These are phyloP conservation scores for Pilatotrama ljubarskyi DNA, from an alignment of 768 basidiomycete species.

Conservation along the genomic window DNA sequence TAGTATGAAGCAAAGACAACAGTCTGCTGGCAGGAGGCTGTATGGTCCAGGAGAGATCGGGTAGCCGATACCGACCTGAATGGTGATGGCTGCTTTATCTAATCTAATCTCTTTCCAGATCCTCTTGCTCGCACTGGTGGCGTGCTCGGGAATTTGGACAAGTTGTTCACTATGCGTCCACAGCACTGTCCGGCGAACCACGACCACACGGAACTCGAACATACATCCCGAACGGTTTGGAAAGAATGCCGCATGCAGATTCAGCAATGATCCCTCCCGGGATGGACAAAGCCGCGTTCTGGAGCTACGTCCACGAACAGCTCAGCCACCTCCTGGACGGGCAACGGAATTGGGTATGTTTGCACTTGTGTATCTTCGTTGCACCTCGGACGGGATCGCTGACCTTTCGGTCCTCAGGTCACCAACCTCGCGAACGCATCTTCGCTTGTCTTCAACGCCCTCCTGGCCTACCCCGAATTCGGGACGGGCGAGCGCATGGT, in stretches of 20 bases:
- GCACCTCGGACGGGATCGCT: constrained; percentile 2
- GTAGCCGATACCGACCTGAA: not conserved
- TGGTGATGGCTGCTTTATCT: constrained; percentile 14
- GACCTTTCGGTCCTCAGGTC: constrained; percentile 46
- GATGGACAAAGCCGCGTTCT: constrained; percentile 77
- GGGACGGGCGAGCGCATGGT: constrained; percentile 67
- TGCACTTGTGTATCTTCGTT: constrained; percentile 13
- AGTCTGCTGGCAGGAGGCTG: constrained; percentile 21
- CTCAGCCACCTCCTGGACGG: constrained; percentile 61
- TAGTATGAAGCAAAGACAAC: constrained; percentile 18
- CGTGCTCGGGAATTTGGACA: constrained; percentile 8
- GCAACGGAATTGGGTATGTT: constrained; percentile 75
- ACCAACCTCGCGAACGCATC: constrained; percentile 87
- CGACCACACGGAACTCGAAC: not conserved
- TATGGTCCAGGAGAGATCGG: constrained; percentile 4
- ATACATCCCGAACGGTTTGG: not conserved
- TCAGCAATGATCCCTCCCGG: constrained; percentile 67
- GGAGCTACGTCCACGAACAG: constrained; percentile 71
- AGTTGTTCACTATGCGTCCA: not conserved
- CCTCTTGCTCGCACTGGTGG: not conserved
- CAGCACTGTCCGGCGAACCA: not conserved
- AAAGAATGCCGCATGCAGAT: constrained; percentile 81
- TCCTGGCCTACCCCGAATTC: constrained; percentile 70
- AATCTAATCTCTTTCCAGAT: constrained; percentile 18
- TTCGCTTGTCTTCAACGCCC: constrained; percentile 75